Conservation (phyloP, 192 early-diverging fungal genomes). For the Rhizoclosmatium sp. region DNA sequence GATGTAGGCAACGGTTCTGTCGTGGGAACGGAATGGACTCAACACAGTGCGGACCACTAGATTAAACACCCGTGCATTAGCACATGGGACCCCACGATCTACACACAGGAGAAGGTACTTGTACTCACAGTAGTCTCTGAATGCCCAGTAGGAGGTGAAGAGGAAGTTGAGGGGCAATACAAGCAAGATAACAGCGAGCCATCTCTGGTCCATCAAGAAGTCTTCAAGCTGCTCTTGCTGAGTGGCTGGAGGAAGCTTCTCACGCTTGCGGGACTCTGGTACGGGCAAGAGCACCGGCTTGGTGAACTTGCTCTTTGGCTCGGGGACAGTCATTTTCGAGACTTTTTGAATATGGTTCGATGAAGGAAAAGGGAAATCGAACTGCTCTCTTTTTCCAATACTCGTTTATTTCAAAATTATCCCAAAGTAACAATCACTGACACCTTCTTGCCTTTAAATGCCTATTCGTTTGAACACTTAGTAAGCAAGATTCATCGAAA, state of each 20-base stretch:
- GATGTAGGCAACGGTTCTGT: constrained; percentile 43
- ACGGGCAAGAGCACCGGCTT: constrained; percentile 8
- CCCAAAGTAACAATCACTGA: constrained; percentile 21
- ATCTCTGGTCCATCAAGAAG: constrained; percentile 42
- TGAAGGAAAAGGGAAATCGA: background rate
- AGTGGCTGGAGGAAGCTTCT: constrained; percentile 26
- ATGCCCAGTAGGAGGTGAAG: constrained; percentile 40
- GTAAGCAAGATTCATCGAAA: background rate
- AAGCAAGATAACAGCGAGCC: constrained; percentile 41
- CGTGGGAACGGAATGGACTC: constrained; percentile 41
- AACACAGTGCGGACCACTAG: constrained; percentile 40
- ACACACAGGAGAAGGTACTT: background rate
- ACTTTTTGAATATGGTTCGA: background rate
- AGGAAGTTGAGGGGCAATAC: constrained; percentile 48
- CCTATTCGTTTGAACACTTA: background rate
- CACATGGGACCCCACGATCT: background rate
- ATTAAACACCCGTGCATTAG: background rate
- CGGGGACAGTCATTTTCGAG: background rate
- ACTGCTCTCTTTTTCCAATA: background rate
- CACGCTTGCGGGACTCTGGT: constrained; percentile 28
- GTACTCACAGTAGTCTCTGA: constrained; percentile 38
- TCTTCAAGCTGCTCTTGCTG: constrained; percentile 31
- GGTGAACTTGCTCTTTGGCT: background rate
- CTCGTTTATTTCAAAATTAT: constrained; percentile 1
- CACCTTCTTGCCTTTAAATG: constrained; percentile 34